Conservation (phyloP, 345 rosid genomes). For the Psidium friedrichsthalianum region DNA sequence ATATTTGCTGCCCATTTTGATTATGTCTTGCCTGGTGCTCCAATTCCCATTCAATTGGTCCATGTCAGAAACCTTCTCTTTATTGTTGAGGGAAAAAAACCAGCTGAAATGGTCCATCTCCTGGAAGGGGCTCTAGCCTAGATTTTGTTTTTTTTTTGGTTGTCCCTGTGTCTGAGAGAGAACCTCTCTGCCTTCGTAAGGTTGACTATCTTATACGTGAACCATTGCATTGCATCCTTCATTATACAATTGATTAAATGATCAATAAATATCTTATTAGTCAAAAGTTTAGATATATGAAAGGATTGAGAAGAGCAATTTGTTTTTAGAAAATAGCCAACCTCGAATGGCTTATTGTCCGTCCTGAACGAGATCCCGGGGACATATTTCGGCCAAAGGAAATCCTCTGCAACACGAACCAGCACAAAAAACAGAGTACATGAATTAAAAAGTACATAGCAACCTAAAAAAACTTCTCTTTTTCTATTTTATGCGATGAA, state of each 20-base stretch:
- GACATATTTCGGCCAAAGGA: conserved; percentile 13
- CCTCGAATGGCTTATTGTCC: conserved; percentile 11
- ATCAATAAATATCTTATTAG: not conserved
- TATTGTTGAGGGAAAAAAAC: not conserved
- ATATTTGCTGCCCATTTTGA: conserved; percentile 34
- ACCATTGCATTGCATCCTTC: conserved; percentile 22
- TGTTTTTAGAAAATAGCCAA: not conserved
- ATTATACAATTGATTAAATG: not conserved
- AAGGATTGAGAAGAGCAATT: not conserved
- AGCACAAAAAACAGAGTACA: not conserved
- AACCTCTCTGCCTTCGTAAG: conserved; percentile 27
- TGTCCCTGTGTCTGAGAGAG: conserved; percentile 27
- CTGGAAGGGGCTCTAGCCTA: not conserved
- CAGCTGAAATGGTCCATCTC: not conserved
- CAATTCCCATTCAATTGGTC: conserved; percentile 5
- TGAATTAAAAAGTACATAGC: not conserved
- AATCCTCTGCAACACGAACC: conserved; percentile 5
- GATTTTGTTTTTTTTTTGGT: too few species aligned
- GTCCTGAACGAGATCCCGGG: conserved; percentile 11
- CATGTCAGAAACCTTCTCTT: too few species aligned
- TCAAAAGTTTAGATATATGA: not conserved
- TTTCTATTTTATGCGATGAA: not conserved
- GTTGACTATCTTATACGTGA: conserved; percentile 26
- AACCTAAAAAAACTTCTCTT: not conserved
- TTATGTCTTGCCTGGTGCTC: conserved; percentile 10